A percentile compares a stretch with the other conserved stretches of the same genome.
These are phyloP conservation scores for Leptoxyphium fumago DNA, from an alignment of 2,329 filamentous ascomycete species.

Conservation along the genomic window DNA sequence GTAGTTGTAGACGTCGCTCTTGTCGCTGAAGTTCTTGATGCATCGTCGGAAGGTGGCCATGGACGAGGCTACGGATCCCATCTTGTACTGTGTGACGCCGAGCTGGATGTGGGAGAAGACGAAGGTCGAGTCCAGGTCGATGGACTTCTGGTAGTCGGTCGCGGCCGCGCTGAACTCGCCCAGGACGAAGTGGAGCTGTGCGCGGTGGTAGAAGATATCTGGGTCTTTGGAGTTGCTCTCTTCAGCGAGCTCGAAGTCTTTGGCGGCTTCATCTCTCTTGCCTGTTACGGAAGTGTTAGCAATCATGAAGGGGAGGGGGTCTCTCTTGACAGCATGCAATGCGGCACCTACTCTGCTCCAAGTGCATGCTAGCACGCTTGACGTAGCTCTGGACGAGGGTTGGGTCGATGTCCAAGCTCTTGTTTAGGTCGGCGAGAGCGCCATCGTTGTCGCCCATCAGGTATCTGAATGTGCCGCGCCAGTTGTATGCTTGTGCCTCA, in stretches of 20 bases:
- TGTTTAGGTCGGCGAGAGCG: conserved; percentile 74
- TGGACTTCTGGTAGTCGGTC: conserved; percentile 98
- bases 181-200: conserved; percentile 95
- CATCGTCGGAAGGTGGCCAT: conserved; percentile 97
- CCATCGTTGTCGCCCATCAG: conserved; percentile 74
- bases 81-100: conserved; percentile 98
- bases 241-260: conserved; percentile 76
- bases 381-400: conserved; percentile 91
- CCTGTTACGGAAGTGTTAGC: conserved; percentile 30
- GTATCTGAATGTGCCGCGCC: conserved; percentile 91
- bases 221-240: conserved; percentile 77
- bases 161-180: conserved; percentile 84
- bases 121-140: conserved; percentile 87
- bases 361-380: conserved; percentile 94
- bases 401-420: conserved; percentile 82
- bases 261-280: conserved; percentile 70
- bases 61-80: conserved; percentile 91
- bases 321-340: conserved; percentile 17
- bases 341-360: conserved; percentile 62
- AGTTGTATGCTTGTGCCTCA: conserved; percentile 88
- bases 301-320: background rate
- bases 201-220: conserved; percentile 98
- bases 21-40: conserved; percentile 95
- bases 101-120: conserved; percentile 99
- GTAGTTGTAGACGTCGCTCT: conserved; percentile 98